Evolutionary conservation across 2,329 filamentous ascomycete genomes (phyloP).

Genomic region (Tolypocladium tundrense): DNA sequence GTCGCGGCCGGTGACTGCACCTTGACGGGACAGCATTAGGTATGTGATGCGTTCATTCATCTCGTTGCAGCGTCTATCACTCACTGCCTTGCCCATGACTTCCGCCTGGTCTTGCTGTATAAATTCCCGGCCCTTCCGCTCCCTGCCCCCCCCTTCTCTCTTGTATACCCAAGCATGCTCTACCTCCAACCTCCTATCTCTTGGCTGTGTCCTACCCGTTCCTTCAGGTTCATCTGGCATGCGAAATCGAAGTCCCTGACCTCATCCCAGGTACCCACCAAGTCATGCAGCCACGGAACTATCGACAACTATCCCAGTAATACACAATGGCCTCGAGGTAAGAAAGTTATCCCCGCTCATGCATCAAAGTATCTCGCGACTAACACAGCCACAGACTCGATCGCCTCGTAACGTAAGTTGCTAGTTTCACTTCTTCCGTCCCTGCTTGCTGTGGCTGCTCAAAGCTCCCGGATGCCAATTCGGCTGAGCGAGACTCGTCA

Average conservation of each 20-base stretch:
- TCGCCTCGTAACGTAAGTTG: slow-evolving; percentile 74
- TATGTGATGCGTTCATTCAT: neutral
- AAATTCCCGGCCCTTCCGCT: neutral
- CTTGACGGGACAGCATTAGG: slow-evolving; percentile 3
- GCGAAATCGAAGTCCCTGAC: neutral
- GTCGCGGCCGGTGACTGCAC: slow-evolving; percentile 8
- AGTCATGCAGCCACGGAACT: slow-evolving; percentile 15
- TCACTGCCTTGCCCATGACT: neutral
- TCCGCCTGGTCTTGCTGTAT: neutral
- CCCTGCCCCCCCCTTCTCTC: neutral
- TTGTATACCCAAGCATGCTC: neutral
- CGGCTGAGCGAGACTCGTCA: neutral
- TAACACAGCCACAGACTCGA: slow-evolving; percentile 50
- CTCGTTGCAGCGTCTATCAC: neutral
- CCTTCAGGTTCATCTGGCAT: neutral
- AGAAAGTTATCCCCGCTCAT: slow-evolving; percentile 7
- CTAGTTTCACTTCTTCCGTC: neutral
- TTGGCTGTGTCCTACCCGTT: neutral
- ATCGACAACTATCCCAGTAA: slow-evolving; percentile 14
- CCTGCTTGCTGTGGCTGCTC: neutral
- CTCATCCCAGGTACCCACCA: slow-evolving; percentile 1
- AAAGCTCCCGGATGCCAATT: neutral
- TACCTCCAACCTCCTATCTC: neutral
- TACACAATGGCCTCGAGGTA: slow-evolving; percentile 48
- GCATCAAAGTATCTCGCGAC: slow-evolving; percentile 1